These are phyloP conservation scores for Colletotrichum viniferum DNA, from an alignment of 2,329 filamentous ascomycete genomes.

Conservation along the genomic window DNA sequence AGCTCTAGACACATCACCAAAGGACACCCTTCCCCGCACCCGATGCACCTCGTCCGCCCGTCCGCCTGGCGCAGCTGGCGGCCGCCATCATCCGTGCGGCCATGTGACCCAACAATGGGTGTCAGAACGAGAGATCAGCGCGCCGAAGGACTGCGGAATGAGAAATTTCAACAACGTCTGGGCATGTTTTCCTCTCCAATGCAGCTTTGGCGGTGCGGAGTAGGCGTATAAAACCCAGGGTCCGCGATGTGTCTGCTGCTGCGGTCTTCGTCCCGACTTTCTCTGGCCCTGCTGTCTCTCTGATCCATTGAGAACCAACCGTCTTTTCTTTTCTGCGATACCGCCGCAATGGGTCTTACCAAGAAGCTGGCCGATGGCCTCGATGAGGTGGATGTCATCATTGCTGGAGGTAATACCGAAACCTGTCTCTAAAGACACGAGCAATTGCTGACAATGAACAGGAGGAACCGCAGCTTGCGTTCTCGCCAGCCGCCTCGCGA, in stretches of 20 bases:
- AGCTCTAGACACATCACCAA: not conserved
- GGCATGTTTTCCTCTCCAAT: not conserved
- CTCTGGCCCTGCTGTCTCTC: not conserved
- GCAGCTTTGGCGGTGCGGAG: not conserved
- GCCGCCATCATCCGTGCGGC: not conserved
- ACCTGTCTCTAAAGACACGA: fast-evolving
- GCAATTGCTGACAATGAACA: constrained; percentile 16
- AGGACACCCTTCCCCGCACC: not conserved
- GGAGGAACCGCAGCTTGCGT: constrained; percentile 53
- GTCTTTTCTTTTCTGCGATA: not conserved
- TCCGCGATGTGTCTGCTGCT: not conserved
- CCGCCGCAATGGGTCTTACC: constrained; percentile 26
- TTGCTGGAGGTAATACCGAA: constrained; percentile 46
- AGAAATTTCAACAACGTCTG: not conserved
- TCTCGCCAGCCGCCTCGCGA: constrained; percentile 52
- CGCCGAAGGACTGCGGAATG: not conserved
- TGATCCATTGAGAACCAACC: not conserved
- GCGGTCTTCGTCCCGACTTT: not conserved
- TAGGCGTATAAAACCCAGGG: not conserved
- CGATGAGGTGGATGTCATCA: constrained; percentile 54
- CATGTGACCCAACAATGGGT: not conserved
- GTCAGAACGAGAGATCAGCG: not conserved
- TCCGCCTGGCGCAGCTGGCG: not conserved
- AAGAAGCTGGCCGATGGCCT: constrained; percentile 33
- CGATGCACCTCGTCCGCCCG: not conserved